Evolutionary conservation across 108 stramenopile genomes (phyloP).

Genomic region (Skeletonema costatum): DNA sequence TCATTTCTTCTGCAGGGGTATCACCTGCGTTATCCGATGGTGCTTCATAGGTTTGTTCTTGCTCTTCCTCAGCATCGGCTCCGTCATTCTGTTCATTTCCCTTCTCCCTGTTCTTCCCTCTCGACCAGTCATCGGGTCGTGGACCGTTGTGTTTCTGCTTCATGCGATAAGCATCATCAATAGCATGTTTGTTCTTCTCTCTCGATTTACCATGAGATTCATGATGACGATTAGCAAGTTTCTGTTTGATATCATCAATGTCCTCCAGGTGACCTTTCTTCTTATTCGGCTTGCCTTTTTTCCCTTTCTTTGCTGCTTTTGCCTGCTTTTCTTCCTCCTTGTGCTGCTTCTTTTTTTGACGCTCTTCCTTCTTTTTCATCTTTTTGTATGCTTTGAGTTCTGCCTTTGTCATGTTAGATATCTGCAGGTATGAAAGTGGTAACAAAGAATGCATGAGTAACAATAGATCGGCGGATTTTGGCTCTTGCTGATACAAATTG

Average conservation of each 20-base stretch:
- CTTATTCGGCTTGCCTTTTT: not conserved
- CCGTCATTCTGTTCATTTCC: not conserved
- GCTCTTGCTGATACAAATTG: too few relatives aligned
- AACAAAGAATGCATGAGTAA: not conserved
- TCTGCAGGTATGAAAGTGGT: not conserved
- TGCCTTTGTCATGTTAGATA: constrained; percentile 15
- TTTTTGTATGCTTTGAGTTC: constrained; percentile 6
- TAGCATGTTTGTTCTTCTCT: not conserved
- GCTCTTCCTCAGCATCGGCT: not conserved
- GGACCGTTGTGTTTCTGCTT: not conserved
- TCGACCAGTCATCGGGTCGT: not conserved
- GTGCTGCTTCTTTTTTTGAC: not conserved
- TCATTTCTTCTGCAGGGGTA: not conserved
- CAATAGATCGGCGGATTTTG: too few relatives aligned
- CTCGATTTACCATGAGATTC: not conserved
- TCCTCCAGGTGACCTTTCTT: constrained; percentile 8
- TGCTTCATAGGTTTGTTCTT: not conserved
- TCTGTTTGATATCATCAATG: constrained; percentile 22
- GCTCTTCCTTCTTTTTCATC: constrained; percentile 20
- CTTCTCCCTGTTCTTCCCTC: not conserved
- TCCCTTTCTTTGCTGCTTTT: constrained; percentile 12
- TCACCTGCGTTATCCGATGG: not conserved
- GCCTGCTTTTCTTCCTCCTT: constrained; percentile 23
- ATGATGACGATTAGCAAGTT: constrained; percentile 28
- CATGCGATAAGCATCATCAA: not conserved